Percentiles rank a stretch among this genome's conserved stretches.
Conservation (phyloP, 1,284 basidiomycete genomes). For the Meripilus lineatus region DNA sequence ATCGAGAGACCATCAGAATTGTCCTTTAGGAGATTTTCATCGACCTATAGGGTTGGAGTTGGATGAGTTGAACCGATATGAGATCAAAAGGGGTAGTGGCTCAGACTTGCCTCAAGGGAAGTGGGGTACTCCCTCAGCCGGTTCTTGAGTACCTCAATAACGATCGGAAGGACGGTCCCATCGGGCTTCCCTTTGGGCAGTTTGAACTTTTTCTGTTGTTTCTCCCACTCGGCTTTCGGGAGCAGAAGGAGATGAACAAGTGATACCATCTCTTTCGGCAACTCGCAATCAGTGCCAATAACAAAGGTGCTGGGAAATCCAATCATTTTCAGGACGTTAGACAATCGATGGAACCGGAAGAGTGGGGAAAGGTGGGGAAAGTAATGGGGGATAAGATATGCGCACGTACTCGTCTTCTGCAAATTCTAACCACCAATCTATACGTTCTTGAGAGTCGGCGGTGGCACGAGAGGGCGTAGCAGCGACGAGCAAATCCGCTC, state of each 20-base stretch:
- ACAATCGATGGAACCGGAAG: conserved; percentile 9
- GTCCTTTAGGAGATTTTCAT: conserved; percentile 40
- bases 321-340: background rate
- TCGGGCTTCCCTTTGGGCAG: conserved; percentile 75
- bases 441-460: conserved; percentile 44
- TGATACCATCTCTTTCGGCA: conserved; percentile 65
- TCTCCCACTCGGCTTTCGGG: conserved; percentile 59
- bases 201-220: conserved; percentile 62
- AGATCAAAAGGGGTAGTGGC: background rate
- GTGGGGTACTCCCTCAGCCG: conserved; percentile 57
- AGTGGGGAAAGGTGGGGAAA: background rate
- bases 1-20: conserved; percentile 25
- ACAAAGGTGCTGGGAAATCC: conserved; percentile 50
- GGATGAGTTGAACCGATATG: background rate
- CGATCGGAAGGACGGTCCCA: conserved; percentile 37
- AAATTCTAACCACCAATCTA: conserved; percentile 90
- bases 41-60: conserved; percentile 39
- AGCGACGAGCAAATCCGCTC: conserved; percentile 72
- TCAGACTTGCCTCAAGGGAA: conserved; percentile 44
- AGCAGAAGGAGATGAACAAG: conserved; percentile 69
- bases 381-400: conserved; percentile 4
- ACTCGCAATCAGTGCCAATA: conserved; percentile 47
- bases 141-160: conserved; percentile 44
- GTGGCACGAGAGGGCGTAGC: conserved; percentile 31
- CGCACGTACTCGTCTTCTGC: conserved; percentile 90